Conservation (phyloP, 192 early-diverging fungal species). For the Geranomyces michiganensis region DNA sequence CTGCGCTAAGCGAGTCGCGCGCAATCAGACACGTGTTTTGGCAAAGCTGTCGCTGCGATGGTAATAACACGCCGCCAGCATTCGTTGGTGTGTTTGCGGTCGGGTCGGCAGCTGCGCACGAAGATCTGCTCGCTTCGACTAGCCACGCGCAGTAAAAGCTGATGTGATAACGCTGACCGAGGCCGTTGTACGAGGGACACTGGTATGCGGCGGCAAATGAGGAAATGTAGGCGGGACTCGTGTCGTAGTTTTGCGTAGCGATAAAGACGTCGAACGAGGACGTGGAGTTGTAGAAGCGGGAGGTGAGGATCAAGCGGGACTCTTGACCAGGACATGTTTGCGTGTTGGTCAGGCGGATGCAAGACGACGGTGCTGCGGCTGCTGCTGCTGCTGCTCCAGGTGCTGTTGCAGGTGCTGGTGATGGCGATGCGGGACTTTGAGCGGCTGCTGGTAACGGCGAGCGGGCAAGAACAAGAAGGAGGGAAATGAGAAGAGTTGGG, state of each 20-base stretch:
- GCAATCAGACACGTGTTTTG: constrained; percentile 12
- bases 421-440: background rate
- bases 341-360: constrained; percentile 23
- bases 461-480: too few species aligned
- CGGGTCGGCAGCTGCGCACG: background rate
- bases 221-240: constrained; percentile 23
- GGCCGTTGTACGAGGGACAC: constrained; percentile 29
- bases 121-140: constrained; percentile 9
- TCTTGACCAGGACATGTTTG: constrained; percentile 24
- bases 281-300: constrained; percentile 27
- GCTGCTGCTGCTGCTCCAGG: too few species aligned
- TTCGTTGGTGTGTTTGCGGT: background rate
- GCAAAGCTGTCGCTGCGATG: constrained; percentile 7
- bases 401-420: background rate
- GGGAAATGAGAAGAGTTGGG: too few species aligned
- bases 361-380: constrained; percentile 3
- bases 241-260: constrained; percentile 28
- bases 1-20: background rate
- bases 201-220: constrained; percentile 28
- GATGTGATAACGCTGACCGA: constrained; percentile 39
- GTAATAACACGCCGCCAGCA: background rate
- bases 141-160: constrained; percentile 32
- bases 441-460: too few species aligned
- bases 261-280: constrained; percentile 23
- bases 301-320: constrained; percentile 14